Conservation (phyloP, 2,329 filamentous ascomycete species). For the Plenodomus tracheiphilus region DNA sequence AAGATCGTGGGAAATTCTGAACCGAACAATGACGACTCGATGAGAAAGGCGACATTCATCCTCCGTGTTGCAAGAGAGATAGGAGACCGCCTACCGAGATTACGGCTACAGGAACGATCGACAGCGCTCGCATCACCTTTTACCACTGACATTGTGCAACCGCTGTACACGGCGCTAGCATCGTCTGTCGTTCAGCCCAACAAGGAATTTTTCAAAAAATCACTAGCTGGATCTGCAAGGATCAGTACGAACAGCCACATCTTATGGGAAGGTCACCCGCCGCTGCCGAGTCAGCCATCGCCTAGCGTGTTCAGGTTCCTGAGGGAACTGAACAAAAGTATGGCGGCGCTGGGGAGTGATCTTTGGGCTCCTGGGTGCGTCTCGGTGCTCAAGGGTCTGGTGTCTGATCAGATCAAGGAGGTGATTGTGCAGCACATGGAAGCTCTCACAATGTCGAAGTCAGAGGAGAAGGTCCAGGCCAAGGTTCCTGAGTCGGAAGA, state of each 20-base stretch:
- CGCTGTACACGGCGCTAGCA: constrained; percentile 66
- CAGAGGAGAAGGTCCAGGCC: constrained; percentile 7
- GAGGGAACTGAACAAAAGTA: constrained; percentile 64
- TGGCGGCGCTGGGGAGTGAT: constrained; percentile 73
- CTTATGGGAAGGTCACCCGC: constrained; percentile 79
- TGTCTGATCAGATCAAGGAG: constrained; percentile 56
- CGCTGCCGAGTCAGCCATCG: constrained; percentile 78
- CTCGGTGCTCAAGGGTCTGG: constrained; percentile 60
- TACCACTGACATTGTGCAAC: constrained; percentile 60
- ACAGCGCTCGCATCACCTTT: constrained; percentile 32
- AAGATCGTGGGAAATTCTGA: constrained; percentile 52
- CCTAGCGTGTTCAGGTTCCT: constrained; percentile 74
- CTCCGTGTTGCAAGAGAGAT: constrained; percentile 76
- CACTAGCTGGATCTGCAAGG: constrained; percentile 49
- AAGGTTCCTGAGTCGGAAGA: constrained; percentile 1
- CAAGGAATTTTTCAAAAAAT: constrained; percentile 48
- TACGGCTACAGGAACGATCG: constrained; percentile 38
- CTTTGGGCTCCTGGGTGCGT: constrained; percentile 78
- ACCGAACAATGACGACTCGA: constrained; percentile 22
- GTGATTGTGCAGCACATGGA: constrained; percentile 41
- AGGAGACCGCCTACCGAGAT: constrained; percentile 55
- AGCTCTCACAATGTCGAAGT: constrained; percentile 4
- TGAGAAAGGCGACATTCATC: constrained; percentile 62
- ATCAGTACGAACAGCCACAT: constrained; percentile 63
- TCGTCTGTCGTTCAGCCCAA: constrained; percentile 55